A percentile compares a stretch with the other conserved stretches of the same genome.
phyloP scores from a whole-genome alignment of 2,329 filamentous ascomycete species.

The Paecilomyces sp. region DNA sequence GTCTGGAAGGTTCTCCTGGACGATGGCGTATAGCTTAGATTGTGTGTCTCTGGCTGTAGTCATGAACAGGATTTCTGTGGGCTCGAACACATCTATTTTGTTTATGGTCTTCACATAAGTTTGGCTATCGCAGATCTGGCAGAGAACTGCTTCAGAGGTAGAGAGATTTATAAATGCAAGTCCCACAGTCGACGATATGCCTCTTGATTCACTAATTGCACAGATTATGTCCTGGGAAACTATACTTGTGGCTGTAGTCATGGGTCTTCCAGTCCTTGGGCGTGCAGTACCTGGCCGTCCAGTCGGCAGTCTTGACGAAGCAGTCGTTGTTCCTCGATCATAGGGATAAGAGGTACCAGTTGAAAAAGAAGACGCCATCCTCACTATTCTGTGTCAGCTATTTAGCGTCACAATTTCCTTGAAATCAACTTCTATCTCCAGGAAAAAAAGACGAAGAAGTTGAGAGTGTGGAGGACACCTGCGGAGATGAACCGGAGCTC shows the following conservation, averaged over 20 bases:
- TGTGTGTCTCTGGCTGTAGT: constrained; percentile 61
- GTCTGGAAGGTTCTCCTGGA: constrained; percentile 63
- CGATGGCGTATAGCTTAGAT: constrained; percentile 66
- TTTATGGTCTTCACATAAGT: constrained; percentile 84
- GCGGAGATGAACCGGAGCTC: constrained; percentile 5
- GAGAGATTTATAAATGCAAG: constrained; percentile 82
- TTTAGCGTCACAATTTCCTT: neutral
- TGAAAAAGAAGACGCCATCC: constrained; percentile 2
- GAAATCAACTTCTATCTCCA: neutral
- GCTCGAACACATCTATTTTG: constrained; percentile 74
- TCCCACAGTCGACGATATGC: constrained; percentile 75
- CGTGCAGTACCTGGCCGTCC: constrained; percentile 35
- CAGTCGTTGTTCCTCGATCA: constrained; percentile 7
- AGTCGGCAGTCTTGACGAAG: constrained; percentile 13
- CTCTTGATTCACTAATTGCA: constrained; percentile 80
- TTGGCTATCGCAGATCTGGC: constrained; percentile 87
- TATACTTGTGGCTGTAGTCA: constrained; percentile 51
- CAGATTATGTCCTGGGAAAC: constrained; percentile 71
- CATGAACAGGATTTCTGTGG: constrained; percentile 72
- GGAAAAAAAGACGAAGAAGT: constrained; percentile 1
- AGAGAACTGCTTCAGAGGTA: constrained; percentile 75
- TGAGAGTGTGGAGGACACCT: neutral
- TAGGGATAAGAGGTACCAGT: constrained; percentile 1
- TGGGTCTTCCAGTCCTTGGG: constrained; percentile 44
- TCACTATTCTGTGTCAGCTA: neutral